Evolutionary conservation across 2,329 filamentous ascomycete species (phyloP), one percentile per base, ranked within the genome.

Genomic region (Botrytis deweyae): DNA sequence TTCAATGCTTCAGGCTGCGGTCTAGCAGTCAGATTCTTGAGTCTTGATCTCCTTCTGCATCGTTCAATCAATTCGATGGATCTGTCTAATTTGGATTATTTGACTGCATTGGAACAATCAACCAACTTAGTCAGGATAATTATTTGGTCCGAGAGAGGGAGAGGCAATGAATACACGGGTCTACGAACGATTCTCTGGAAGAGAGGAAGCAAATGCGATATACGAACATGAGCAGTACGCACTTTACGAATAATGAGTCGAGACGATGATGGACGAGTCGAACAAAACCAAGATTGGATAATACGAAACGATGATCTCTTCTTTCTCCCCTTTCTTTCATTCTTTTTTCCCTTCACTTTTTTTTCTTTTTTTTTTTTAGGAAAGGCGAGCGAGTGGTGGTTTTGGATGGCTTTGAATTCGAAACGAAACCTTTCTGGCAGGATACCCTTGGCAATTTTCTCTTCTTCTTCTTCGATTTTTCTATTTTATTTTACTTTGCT

Each of bases 221-320:
- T 38, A 58, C 49, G 25, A 33, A 68, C 10, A 42, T 33, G 66
- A 68, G 49, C 36, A 42, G 38, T 58, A 58, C 52, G 38, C 49
- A 42, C 66, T 69, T 69, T n/a, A 69, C n/a, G 66, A 69, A 25
- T 69, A 58, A 69, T 58, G 66, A 58, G 36, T 68, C 55, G 38
- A 58, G 66, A 55, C 25, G 64, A 67, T n/a, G 64, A 55, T 29
- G n/a, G 46, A 55, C 25, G 65, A 40, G 18, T 20, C 16, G 46
- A 55, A 16, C 16, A n/a, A 18, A 42, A n/a, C 6, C n/a, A 38
- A 69, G 66, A 58, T 59, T 36, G 36, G n/a, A 42, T 36, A 49
- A 58, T 40, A 68, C 36, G 20, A 66, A 64, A n/a, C 25, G 38
- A 64, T 64, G 7, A 64, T 33, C 40, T 64, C 38, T 40, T 40